phyloP scores from a whole-genome alignment of 73 alveolate genomes.

The Tetrahymena thermophila region DNA sequence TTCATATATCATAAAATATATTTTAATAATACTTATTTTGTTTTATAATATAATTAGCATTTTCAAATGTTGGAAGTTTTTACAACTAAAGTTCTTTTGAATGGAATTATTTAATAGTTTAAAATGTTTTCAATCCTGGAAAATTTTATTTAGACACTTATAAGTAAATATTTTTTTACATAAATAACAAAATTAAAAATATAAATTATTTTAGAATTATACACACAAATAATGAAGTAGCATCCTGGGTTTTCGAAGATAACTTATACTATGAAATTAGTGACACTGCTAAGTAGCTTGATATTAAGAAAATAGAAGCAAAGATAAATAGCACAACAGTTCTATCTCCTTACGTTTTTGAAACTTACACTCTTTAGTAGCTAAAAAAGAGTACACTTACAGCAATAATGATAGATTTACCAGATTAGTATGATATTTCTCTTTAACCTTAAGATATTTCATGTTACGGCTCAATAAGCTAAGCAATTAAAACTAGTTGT shows the following conservation, averaged over 20 bases:
- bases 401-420: background rate
- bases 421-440: background rate
- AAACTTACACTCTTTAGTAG: background rate
- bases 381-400: background rate
- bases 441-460: background rate
- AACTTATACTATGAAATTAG: background rate
- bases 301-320: background rate
- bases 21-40: background rate
- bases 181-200: too few relatives aligned
- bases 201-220: background rate
- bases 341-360: background rate
- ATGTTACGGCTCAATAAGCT: background rate
- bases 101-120: background rate
- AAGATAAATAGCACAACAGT: background rate
- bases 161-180: background rate
- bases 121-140: background rate
- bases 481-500: background rate
- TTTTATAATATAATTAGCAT: background rate
- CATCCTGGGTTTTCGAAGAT: background rate
- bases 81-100: background rate
- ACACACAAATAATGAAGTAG: background rate
- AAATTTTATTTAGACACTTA: background rate
- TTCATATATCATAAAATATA: background rate
- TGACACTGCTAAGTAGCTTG: background rate
- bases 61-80: background rate